Base-by-base conservation (phyloP, 1,284 basidiomycete genomes). In the Sanghuangporus sanghuang region DNA sequence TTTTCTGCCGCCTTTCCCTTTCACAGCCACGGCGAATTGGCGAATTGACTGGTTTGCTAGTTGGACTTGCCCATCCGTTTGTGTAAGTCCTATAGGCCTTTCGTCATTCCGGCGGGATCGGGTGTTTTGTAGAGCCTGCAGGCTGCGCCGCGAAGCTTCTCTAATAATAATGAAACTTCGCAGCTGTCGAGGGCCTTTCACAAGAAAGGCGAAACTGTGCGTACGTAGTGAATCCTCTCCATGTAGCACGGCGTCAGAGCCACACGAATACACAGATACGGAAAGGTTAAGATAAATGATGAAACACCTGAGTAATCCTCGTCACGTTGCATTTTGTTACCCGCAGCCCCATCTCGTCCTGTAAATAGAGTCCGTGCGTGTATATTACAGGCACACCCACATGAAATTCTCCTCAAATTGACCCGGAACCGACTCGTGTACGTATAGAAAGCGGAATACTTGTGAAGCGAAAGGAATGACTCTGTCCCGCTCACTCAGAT, bases 21-120 rank as follows among this genome's bases (percentile, higher is more conserved):
- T 57, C 35, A 81, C 70, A 21, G 3, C 79, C 75, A 69, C 82
- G 78, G 46, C 81, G 81, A 64, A 85, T 78, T 71, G 48, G 4
- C 81, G 81, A 64, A 85, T 78, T 71, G 48, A 2, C 48, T 49
- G 48, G 16, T 21, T 6, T 49, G 48, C 48, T 21, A 18, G 48
- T 49, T 21, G 27, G 27, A 32, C 27, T 6, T 81, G 85, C 68
- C 77, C 80, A 39, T 79, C 72, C 49, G 78, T 78, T 14, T 44
- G 14, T 44, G 12, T 14, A 12, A 3, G 61, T 85, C 83, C 67
- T n/a, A 53, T 12, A 53, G 32, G 52, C 32, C 53, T 27, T 32
- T 35, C 53, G 23, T 54, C 36, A 54, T 36, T 54, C 53, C 53
- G 53, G 53, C 32, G 36, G 6, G n/a, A 35, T 54, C 53, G 53